Conservation (phyloP, 2,329 filamentous ascomycete species). For the Penicillium sp. region DNA sequence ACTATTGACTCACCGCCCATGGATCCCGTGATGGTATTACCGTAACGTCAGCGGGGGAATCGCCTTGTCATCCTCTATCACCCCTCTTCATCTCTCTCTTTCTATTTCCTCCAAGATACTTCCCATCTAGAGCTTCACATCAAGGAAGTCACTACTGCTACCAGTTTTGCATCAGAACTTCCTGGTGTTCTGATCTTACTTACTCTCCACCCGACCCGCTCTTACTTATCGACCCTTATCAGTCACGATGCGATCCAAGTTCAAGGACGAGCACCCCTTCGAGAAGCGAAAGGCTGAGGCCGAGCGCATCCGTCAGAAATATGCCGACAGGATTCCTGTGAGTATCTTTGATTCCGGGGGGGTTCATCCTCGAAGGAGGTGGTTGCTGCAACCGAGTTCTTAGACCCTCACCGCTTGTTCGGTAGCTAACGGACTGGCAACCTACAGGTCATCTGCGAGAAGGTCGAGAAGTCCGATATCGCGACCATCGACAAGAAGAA, state of each 20-base stretch:
- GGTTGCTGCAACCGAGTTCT: background rate
- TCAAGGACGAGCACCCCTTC: constrained; percentile 99
- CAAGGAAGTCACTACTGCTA: constrained; percentile 14
- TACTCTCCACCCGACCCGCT: constrained; percentile 19
- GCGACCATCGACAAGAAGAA: constrained; percentile 99
- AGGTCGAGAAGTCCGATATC: constrained; percentile 98
- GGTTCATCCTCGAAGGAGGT: background rate
- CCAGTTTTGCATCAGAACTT: constrained; percentile 16
- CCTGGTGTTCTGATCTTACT: constrained; percentile 6
- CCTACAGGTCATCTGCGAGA: constrained; percentile 92
- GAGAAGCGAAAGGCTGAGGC: constrained; percentile 99
- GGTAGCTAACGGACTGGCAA: constrained; percentile 24
- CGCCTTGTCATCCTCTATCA: constrained; percentile 29
- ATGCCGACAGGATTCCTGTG: constrained; percentile 96
- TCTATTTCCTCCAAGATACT: constrained; percentile 15
- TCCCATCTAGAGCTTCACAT: constrained; percentile 10
- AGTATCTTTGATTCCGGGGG: constrained; percentile 41
- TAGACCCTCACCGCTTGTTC: constrained; percentile 32
- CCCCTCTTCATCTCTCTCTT: constrained; percentile 20
- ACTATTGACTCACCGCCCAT: constrained; percentile 21
- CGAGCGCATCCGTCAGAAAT: constrained; percentile 98
- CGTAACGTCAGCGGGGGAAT: constrained; percentile 27
- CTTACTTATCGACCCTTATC: constrained; percentile 30
- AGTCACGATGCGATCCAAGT: constrained; percentile 91
- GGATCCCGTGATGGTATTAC: constrained; percentile 21